Percentiles rank a stretch among this genome's conserved stretches.
Conservation (phyloP, 2,329 filamentous ascomycete genomes). For the Alternaria ventricosa region DNA sequence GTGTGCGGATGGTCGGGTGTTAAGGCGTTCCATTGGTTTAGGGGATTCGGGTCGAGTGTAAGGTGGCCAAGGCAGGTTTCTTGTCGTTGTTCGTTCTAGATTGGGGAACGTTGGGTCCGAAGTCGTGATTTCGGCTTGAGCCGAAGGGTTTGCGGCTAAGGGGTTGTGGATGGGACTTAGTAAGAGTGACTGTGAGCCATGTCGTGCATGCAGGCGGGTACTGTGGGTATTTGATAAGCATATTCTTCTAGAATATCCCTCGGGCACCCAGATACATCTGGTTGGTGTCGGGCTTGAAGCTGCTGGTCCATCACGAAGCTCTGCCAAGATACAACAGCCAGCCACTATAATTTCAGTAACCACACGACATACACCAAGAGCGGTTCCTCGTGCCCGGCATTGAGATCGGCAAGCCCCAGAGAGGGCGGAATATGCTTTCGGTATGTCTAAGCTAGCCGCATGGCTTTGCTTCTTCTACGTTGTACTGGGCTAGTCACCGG, state of each 20-base stretch:
- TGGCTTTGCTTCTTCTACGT: conserved; percentile 7
- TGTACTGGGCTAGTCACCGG: conserved; percentile 1
- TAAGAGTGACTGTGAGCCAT: background rate
- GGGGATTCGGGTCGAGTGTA: background rate
- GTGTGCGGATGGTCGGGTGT: background rate
- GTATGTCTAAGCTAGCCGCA: conserved; percentile 1
- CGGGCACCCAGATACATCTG: background rate
- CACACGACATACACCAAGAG: background rate
- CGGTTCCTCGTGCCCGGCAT: background rate
- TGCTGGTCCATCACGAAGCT: background rate
- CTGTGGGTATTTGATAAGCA: background rate
- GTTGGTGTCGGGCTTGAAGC: background rate
- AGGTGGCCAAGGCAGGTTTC: background rate
- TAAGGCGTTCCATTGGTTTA: background rate
- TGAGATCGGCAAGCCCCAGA: conserved; percentile 1
- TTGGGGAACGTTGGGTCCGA: background rate
- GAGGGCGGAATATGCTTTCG: background rate
- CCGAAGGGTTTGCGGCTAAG: background rate
- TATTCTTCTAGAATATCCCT: background rate
- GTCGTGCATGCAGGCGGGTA: background rate
- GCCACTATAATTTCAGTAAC: background rate
- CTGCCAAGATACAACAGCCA: background rate
- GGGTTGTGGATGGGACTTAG: background rate
- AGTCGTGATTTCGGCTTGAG: background rate
- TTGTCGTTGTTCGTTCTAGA: background rate